phyloP scores from a whole-genome alignment of 108 stramenopile species.

The Cyclotella distinguenda region DNA sequence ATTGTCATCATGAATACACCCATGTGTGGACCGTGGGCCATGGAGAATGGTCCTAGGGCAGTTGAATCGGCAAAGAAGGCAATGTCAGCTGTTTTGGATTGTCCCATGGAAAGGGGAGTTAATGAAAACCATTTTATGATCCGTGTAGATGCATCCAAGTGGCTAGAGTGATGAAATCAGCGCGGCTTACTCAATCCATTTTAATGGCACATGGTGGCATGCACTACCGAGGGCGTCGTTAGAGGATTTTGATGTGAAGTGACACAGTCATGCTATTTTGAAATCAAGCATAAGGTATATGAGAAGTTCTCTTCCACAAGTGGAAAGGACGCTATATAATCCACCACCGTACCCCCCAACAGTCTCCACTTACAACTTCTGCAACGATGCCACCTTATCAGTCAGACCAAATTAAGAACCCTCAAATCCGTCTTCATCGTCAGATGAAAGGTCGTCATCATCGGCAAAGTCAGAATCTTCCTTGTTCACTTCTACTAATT shows the following conservation, averaged over 20 bases:
- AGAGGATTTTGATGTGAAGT: too few relatives aligned
- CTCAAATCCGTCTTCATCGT: too few relatives aligned
- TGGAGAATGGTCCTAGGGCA: conserved; percentile 71
- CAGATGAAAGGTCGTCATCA: conserved; percentile 48
- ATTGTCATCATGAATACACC: conserved; percentile 63
- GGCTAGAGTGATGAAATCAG: not conserved
- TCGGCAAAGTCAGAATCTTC: conserved; percentile 50
- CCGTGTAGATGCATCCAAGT: conserved; percentile 61
- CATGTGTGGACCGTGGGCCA: conserved; percentile 71
- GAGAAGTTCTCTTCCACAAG: too few relatives aligned
- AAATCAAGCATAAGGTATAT: too few relatives aligned
- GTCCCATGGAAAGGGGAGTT: conserved; percentile 58
- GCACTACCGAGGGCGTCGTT: too few relatives aligned
- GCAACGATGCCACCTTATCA: too few relatives aligned
- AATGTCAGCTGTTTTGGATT: conserved; percentile 55
- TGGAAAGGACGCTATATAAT: too few relatives aligned
- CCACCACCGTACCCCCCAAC: too few relatives aligned
- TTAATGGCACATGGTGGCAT: too few relatives aligned
- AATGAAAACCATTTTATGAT: conserved; percentile 60
- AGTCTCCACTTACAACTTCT: too few relatives aligned
- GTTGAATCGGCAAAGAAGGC: conserved; percentile 61
- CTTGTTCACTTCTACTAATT: conserved; percentile 45
- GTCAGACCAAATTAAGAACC: too few relatives aligned
- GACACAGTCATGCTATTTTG: too few relatives aligned
- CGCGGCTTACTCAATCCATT: not conserved